Conservation (phyloP, 2,329 filamentous ascomycete genomes). For the Microcera coccophila region DNA sequence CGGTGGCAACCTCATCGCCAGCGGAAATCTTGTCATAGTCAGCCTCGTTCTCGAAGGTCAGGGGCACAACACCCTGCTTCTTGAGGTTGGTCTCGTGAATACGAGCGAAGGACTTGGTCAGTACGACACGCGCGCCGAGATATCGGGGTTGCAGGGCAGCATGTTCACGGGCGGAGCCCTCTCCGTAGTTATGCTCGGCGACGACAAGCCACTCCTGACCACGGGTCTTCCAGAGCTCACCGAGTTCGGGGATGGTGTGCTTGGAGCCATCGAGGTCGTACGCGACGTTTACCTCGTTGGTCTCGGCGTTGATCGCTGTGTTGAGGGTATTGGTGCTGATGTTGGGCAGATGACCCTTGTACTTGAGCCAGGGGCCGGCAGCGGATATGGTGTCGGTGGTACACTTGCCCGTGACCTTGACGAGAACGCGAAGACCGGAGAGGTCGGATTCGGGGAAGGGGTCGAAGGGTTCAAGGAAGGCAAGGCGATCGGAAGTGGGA, state of each 20-base stretch:
- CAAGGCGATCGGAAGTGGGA: conserved; percentile 84
- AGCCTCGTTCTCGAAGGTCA: conserved; percentile 82
- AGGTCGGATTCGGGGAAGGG: conserved; percentile 77
- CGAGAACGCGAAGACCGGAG: conserved; percentile 74
- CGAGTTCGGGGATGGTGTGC: conserved; percentile 82
- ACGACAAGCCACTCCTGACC: conserved; percentile 85
- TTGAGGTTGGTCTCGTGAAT: conserved; percentile 96
- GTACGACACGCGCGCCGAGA: conserved; percentile 77
- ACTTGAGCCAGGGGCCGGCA: conserved; percentile 93
- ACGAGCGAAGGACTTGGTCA: conserved; percentile 82
- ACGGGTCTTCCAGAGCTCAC: conserved; percentile 72
- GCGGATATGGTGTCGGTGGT: conserved; percentile 97
- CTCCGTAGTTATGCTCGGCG: conserved; percentile 96
- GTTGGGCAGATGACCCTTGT: conserved; percentile 98
- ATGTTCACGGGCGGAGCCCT: conserved; percentile 85
- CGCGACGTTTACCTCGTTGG: conserved; percentile 85
- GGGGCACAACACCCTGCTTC: conserved; percentile 93
- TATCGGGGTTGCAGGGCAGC: conserved; percentile 88
- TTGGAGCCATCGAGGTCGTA: conserved; percentile 77
- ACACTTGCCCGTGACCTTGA: conserved; percentile 96
- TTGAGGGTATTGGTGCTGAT: conserved; percentile 97
- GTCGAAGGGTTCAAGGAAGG: conserved; percentile 83
- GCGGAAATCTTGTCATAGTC: conserved; percentile 84
- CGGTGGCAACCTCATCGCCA: conserved; percentile 77
- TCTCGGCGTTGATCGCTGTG: conserved; percentile 87